Evolutionary conservation across 2,329 filamentous ascomycete species (phyloP).

Genomic region (Acephala macrosclerotiorum): DNA sequence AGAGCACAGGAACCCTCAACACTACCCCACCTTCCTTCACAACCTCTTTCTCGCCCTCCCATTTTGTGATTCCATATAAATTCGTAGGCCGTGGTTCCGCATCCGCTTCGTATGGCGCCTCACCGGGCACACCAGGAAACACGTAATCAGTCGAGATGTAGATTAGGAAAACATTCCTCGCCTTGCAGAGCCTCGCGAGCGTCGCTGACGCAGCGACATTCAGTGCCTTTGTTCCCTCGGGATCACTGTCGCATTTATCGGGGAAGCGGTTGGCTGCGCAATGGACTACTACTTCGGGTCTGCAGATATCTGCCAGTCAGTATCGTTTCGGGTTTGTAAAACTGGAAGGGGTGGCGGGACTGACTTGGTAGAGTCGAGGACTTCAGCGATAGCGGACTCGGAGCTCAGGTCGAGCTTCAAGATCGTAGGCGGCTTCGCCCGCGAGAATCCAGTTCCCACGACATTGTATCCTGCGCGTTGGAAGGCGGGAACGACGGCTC

Average conservation of each 20-base stretch:
- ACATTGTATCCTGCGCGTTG: conserved; percentile 71
- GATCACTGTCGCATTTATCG: conserved; percentile 83
- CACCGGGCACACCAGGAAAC: conserved; percentile 75
- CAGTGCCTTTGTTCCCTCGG: conserved; percentile 73
- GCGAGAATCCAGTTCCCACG: conserved; percentile 76
- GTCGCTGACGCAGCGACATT: conserved; percentile 75
- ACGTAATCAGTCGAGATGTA: conserved; percentile 88
- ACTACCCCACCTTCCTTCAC: conserved; percentile 72
- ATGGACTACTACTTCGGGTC: conserved; percentile 81
- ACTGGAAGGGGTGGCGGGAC: conserved; percentile 37
- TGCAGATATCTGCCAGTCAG: conserved; percentile 46
- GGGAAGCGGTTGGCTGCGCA: conserved; percentile 92
- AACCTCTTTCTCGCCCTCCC: conserved; percentile 74
- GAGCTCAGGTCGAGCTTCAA: conserved; percentile 50
- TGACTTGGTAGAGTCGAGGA: conserved; percentile 63
- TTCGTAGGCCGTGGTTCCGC: conserved; percentile 75
- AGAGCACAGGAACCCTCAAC: conserved; percentile 83
- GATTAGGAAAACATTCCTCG: conserved; percentile 68
- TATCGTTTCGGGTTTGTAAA: conserved; percentile 12
- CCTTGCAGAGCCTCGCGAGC: conserved; percentile 71
- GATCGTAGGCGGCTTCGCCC: conserved; percentile 74
- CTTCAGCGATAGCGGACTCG: conserved; percentile 53
- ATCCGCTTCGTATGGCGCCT: conserved; percentile 80
- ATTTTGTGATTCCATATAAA: conserved; percentile 78
- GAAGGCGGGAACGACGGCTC: conserved; percentile 79